Evolutionary conservation across 2,329 filamentous ascomycete genomes (phyloP).

Genomic region (Clonostachys sp.): DNA sequence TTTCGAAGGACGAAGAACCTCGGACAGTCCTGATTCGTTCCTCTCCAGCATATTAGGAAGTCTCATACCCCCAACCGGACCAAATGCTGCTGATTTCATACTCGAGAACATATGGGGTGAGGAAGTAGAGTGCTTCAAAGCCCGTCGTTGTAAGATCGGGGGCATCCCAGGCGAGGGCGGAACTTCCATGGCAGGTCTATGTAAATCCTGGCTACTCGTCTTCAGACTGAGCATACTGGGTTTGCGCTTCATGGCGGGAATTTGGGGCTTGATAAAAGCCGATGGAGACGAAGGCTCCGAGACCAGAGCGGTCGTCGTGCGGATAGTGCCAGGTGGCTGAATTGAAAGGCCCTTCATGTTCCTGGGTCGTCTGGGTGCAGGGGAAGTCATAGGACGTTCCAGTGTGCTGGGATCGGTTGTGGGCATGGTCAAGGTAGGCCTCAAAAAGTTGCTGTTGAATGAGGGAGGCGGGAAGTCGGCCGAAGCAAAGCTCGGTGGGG

Average conservation of each 20-base stretch:
- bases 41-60: conserved; percentile 57
- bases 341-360: conserved; percentile 84
- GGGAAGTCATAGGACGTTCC: conserved; percentile 61
- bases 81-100: conserved; percentile 54
- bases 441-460: too few species aligned
- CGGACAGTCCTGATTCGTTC: conserved; percentile 56
- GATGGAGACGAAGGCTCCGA: conserved; percentile 69
- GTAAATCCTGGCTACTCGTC: conserved; percentile 58
- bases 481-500: conserved; percentile 50
- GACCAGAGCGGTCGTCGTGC: conserved; percentile 41
- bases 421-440: neutral
- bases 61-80: conserved; percentile 58
- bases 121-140: conserved; percentile 63
- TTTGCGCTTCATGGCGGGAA: conserved; percentile 67
- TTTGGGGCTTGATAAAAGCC: conserved; percentile 71
- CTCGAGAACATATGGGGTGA: conserved; percentile 62
- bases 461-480: neutral
- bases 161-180: conserved; percentile 50
- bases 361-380: conserved; percentile 66
- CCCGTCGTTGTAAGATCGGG: conserved; percentile 56
- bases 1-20: conserved; percentile 49
- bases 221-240: conserved; percentile 76
- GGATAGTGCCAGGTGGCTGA: conserved; percentile 52
- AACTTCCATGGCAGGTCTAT: conserved; percentile 42
- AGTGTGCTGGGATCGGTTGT: conserved; percentile 22